Percentiles rank a stretch among this genome's conserved stretches.
Conservation (phyloP, 768 basidiomycete species). For the Flagelloscypha sp. region DNA sequence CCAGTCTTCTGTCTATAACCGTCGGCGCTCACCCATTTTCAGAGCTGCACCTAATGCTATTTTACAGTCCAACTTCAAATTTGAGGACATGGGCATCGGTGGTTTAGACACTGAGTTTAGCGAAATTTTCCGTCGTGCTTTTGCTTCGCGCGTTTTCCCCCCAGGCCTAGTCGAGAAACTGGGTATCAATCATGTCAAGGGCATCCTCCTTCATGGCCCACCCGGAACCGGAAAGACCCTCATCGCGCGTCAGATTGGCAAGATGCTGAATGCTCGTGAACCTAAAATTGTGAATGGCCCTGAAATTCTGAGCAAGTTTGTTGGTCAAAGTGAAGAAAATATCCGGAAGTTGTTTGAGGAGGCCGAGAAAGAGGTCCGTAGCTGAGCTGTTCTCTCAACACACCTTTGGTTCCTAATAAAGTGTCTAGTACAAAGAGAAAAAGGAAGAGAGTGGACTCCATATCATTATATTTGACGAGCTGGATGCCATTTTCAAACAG, state of each 20-base stretch:
- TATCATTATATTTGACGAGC: conserved; percentile 98
- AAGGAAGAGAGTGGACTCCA: conserved; percentile 95
- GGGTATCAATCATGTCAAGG: conserved; percentile 97
- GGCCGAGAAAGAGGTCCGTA: conserved; percentile 84
- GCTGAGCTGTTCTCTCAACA: neutral
- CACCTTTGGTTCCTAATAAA: neutral
- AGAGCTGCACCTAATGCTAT: conserved; percentile 92
- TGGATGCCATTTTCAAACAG: conserved; percentile 98
- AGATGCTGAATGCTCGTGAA: conserved; percentile 96
- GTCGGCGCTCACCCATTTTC: conserved; percentile 2
- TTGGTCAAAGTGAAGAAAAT: conserved; percentile 96
- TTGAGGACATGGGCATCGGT: conserved; percentile 99
- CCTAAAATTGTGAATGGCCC: conserved; percentile 99
- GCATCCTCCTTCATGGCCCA: conserved; percentile 91
- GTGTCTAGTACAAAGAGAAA: conserved; percentile 83
- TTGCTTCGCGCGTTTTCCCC: conserved; percentile 97
- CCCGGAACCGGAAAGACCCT: conserved; percentile 98
- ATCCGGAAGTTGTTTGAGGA: conserved; percentile 96
- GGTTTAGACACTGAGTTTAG: conserved; percentile 93
- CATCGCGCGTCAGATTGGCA: conserved; percentile 96
- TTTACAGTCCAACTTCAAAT: conserved; percentile 96
- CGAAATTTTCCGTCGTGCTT: conserved; percentile 96
- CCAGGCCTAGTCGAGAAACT: conserved; percentile 94
- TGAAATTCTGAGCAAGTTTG: conserved; percentile 94
- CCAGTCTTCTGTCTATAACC: neutral